Base-by-base conservation (phyloP, 106 monocot species). In the Allium sativum region DNA sequence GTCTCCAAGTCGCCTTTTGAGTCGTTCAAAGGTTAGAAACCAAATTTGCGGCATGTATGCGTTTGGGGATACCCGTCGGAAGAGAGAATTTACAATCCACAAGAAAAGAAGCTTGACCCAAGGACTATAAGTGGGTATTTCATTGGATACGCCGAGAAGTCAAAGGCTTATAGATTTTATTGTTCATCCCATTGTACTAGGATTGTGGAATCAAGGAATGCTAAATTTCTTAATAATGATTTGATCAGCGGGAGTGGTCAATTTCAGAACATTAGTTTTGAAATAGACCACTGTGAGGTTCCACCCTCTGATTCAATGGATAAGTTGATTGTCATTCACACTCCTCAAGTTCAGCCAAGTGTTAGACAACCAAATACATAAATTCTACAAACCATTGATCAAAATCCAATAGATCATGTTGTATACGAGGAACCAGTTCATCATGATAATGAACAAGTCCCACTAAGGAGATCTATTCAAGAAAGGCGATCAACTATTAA, bases 1-100 rank as follows among this genome's bases (percentile, higher is more conserved):
- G 18, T 70, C 54, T 12, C 52, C 12, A 70, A 70, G n/a, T 61
- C 61, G 7, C 58, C 61, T 21, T 70, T 53, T 61, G 53, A 70
- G 8, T 44, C 53, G 44, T 59, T 42, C 21, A 53, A 44, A 62
- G 52, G 53, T 6, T 52, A 44, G 20, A 62, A 70, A 54, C 40
- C 44, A 7, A 53, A 41, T 70, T 62, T 70, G 18, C 15, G 42
- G 10, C 22, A 69, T 48, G 11, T 59, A 18, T 21, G 48, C 20
- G 15, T 54, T 13, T 68, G 68, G 58, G 68, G 56, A n/a, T 58
- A 48, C 18, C 68, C 6, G 15, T 21, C 13, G 2, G 56, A 68
- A 17, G 56, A 7, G 3, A 68, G 15, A n/a, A 12, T 68, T 13
- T 68, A 47, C 40, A 68, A 68, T 16, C 58, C 46, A 3, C n/a